A percentile compares a stretch with the other conserved stretches of the same genome.
These are phyloP conservation scores for Apodospora peruviana DNA, from an alignment of 495 filamentous ascomycete genomes.

Conservation along the genomic window DNA sequence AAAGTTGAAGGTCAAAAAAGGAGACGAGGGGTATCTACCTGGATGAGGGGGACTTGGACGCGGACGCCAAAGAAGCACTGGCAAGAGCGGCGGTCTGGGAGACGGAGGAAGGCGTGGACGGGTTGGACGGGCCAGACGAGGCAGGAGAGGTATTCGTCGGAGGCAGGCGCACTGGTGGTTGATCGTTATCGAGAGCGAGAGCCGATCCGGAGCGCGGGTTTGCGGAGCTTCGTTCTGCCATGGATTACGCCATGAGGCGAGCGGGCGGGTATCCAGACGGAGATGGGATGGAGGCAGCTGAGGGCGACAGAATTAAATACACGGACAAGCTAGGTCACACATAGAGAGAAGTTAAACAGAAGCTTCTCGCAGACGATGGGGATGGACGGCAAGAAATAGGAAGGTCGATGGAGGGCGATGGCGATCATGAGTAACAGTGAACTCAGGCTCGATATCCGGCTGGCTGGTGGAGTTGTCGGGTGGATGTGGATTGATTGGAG, in stretches of 20 bases:
- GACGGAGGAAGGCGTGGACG: constrained; percentile 11
- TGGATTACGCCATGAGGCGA: constrained; percentile 52
- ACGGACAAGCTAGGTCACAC: constrained; percentile 7
- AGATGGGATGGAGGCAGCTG: background rate
- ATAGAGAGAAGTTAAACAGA: constrained; percentile 3
- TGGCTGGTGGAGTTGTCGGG: too few species aligned
- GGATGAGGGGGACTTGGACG: constrained; percentile 13
- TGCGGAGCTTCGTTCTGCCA: constrained; percentile 52
- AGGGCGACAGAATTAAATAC: background rate
- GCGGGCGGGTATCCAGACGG: constrained; percentile 19
- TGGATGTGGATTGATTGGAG: too few species aligned
- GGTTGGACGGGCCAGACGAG: background rate
- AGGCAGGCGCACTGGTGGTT: constrained; percentile 37
- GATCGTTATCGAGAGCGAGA: constrained; percentile 44
- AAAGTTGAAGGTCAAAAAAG: background rate
- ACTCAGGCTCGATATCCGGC: too few species aligned
- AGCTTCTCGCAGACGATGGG: background rate
- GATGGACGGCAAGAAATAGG: background rate
- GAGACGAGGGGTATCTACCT: constrained; percentile 19
- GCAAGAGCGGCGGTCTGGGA: constrained; percentile 8
- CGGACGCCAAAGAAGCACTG: background rate
- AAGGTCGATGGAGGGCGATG: background rate
- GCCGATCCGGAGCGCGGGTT: constrained; percentile 48
- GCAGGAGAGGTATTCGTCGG: constrained; percentile 1
- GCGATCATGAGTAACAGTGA: background rate